phyloP scores from a whole-genome alignment of 2,329 filamentous ascomycete genomes.

The Helotiales sp. region DNA sequence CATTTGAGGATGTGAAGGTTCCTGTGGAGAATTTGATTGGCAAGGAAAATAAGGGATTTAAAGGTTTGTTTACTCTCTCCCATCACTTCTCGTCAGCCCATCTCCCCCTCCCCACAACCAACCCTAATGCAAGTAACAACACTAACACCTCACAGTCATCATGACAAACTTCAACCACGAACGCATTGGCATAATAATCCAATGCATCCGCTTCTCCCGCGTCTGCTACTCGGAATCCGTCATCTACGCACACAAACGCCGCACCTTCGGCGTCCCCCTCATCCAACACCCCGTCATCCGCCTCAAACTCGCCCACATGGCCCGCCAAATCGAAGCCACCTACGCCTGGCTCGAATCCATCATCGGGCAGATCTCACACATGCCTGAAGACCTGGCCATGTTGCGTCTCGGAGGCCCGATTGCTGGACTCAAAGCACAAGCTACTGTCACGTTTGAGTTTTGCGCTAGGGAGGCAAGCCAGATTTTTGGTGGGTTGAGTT shows the following conservation, averaged over 20 bases:
- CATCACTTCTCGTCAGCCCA: neutral
- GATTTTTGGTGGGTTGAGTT: slow-evolving; percentile 94
- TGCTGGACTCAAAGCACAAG: slow-evolving; percentile 90
- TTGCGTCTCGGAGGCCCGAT: slow-evolving; percentile 93
- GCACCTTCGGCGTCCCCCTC: slow-evolving; percentile 94
- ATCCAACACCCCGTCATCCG: slow-evolving; percentile 97
- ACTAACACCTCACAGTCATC: slow-evolving; percentile 64
- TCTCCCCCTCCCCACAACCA: neutral
- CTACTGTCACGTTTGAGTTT: slow-evolving; percentile 95
- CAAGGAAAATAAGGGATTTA: slow-evolving; percentile 98
- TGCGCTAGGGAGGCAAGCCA: slow-evolving; percentile 95
- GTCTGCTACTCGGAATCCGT: slow-evolving; percentile 97
- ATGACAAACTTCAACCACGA: slow-evolving; percentile 99
- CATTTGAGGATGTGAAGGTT: slow-evolving; percentile 98
- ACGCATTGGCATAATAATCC: slow-evolving; percentile 97
- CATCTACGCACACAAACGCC: slow-evolving; percentile 96
- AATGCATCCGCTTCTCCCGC: slow-evolving; percentile 91
- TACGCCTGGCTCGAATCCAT: slow-evolving; percentile 97
- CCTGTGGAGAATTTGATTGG: slow-evolving; percentile 98
- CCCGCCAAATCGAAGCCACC: slow-evolving; percentile 94
- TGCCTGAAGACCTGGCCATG: slow-evolving; percentile 96
- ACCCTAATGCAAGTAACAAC: neutral
- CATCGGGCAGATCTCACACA: slow-evolving; percentile 89
- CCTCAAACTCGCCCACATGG: slow-evolving; percentile 98
- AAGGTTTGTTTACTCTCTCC: slow-evolving; percentile 54